Base-by-base conservation (phyloP, 768 basidiomycete species). In the Lyophyllum shimeji region DNA sequence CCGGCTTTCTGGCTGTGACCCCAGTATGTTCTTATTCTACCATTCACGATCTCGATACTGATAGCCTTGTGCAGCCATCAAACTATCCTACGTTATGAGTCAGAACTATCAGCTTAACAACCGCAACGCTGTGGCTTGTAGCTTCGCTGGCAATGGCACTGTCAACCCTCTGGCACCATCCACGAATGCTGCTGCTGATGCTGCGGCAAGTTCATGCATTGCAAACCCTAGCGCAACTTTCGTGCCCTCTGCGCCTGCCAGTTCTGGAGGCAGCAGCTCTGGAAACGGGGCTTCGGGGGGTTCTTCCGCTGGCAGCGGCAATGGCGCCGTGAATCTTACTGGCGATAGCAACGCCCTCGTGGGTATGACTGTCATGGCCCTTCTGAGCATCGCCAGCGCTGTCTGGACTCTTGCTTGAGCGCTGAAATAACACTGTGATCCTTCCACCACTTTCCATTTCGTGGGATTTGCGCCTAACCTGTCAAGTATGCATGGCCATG, bases 141-240 rank as follows among this genome's bases (percentile, higher is more conserved):
- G 80, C 74, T 96, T 97, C 67, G 70, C 71, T 50, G 93, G 94
- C 7, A 97, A 97, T 66, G 94, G 86, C 5, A 92, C 90, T 15
- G 76, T 92, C 60, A 90, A 90, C 63, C 11, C 74, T 15, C 66
- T 65, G 2, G 82, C 83, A 15, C 78, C 87, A 27, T 67, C 86
- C 7, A 65, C 69, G 46, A 72, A 71, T 15, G 71, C 78, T 9
- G 76, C 77, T 25, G 82, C 83, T 40, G 74, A 74, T 54, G 71
- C 83, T 34, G 87, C 81, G 39, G 86, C 81, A 21, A 80, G 74
- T 52, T 86, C 88, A 13, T 93, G 90, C 65, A 70, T 91, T 52
- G 68, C 89, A 18, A 85, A 77, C 65, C 81, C 87, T 15, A 69
- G 74, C 13, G 80, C 86, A 13, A 85, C 84, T 7, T 86, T 85